Evolutionary conservation across 192 early-diverging fungal species (phyloP).

Genomic region (Haplosporangium gracile): DNA sequence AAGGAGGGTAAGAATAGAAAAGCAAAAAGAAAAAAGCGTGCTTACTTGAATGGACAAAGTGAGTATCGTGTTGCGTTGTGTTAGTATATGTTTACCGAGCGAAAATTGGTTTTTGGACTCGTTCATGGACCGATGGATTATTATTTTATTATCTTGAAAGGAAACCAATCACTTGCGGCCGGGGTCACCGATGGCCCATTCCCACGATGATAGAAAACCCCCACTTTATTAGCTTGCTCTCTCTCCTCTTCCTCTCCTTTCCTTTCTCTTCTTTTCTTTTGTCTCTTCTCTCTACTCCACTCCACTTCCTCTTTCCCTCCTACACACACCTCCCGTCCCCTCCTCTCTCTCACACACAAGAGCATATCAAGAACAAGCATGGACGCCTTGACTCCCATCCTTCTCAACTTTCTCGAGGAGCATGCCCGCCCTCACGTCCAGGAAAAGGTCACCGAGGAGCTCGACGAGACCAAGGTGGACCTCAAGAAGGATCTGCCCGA

Average conservation of each 20-base stretch:
- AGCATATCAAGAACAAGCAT: conserved; percentile 1
- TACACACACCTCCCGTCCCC: background rate
- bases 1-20: background rate
- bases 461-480: conserved; percentile 49
- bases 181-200: background rate
- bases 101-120: background rate
- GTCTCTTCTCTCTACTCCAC: conserved; percentile 28
- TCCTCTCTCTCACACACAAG: background rate
- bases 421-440: conserved; percentile 45
- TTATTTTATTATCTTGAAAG: background rate
- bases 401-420: conserved; percentile 49
- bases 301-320: conserved; percentile 15
- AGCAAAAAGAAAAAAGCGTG: background rate
- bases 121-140: background rate
- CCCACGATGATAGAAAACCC: too few species aligned
- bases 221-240: background rate
- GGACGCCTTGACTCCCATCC: conserved; percentile 32
- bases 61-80: too few species aligned
- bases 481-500: conserved; percentile 48
- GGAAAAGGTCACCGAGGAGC: conserved; percentile 44
- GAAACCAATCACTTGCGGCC: background rate
- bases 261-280: conserved; percentile 13
- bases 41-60: background rate
- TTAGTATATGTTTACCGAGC: background rate
- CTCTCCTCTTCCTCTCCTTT: background rate